Evolutionary conservation across 1,139 yeast genomes (phyloP), one percentile per base, ranked within the genome.

Genomic region (Pichia sp.): DNA sequence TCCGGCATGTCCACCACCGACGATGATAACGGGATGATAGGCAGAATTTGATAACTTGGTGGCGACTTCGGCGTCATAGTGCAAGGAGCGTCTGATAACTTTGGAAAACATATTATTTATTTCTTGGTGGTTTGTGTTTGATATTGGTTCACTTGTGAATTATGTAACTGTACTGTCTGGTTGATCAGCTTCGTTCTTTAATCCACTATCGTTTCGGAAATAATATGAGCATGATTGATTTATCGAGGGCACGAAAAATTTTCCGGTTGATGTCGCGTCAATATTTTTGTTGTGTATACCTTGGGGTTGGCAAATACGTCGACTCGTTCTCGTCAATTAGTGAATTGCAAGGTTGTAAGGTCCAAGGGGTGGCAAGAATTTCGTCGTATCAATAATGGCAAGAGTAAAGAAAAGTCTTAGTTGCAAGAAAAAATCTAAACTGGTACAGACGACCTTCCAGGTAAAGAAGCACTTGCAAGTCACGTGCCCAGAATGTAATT

Each of bases 1-100:
- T 3, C 99, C 99, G 39, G 99, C 99, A 71, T 95, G 99, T 0
- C 99, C 99, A 10, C 96, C 99, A 3, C 99, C 99, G 23, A 95
- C 82, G 3, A 95, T 93, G 1, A 93, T 77, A 0, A 91, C 96
- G 1, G 93, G 91, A 51, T 74, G 72, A 30, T 66, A 64, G 5
- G 72, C 70, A n/a, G 75, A 64, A 3, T 58, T 58, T 1, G 58
- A 53, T 18, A 80, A 65, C 18, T 65, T 63, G 2, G 47, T 49
- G 40, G 64, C 63, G 7, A 80, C 66, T 18, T 77, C 82, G 0
- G 77, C 59, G 50, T 71, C 74, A 39, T 79, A 48, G 30, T 54
- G 55, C 26, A 58, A 46, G 3, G 44, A 50, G 19, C 59, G 51
- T 37, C 42, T 56, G 19, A 44, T 16, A 9, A 41, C 25, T 16